Percentiles rank a stretch among this genome's conserved stretches.
phyloP scores from a whole-genome alignment of 1,139 yeast species.

The Blastobotrys serpentis region DNA sequence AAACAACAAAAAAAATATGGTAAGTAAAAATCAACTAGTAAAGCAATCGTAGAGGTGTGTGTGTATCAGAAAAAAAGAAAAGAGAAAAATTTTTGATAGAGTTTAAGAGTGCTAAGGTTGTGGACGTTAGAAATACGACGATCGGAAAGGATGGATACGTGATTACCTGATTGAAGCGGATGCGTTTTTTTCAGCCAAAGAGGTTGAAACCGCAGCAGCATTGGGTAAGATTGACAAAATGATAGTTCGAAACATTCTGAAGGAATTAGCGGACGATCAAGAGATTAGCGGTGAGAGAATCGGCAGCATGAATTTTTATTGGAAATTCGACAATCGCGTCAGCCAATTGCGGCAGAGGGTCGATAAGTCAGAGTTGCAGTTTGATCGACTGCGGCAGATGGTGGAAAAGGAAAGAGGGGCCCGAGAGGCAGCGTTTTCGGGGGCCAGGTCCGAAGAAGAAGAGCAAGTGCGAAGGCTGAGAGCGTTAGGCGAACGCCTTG shows the following conservation, averaged over 20 bases:
- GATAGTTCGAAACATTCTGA: conserved; percentile 52
- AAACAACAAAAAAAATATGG: no score
- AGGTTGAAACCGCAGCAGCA: conserved; percentile 49
- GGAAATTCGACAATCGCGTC: conserved; percentile 51
- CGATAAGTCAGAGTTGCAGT: neutral
- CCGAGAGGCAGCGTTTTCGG: no score
- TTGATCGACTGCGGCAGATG: neutral
- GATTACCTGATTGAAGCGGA: conserved; percentile 45
- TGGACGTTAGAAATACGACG: conserved; percentile 13
- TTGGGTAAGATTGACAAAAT: conserved; percentile 49
- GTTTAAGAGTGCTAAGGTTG: no score
- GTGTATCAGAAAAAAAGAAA: no score
- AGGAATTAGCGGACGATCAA: conserved; percentile 47
- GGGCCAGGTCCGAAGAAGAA: no score
- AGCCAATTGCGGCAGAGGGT: no score
- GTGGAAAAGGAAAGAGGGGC: no score
- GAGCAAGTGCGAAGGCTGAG: no score
- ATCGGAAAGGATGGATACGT: conserved; percentile 31
- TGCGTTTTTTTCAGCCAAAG: conserved; percentile 50
- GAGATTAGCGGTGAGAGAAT: conserved; percentile 52
- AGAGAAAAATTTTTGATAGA: no score
- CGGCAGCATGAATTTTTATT: conserved; percentile 53
- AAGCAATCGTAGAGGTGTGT: no score
- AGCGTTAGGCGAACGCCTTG: no score
- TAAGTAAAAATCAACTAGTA: no score